These are phyloP conservation scores for Kodamaea kakaduensis DNA, from an alignment of 805 yeast genomes.

Conservation along the genomic window DNA sequence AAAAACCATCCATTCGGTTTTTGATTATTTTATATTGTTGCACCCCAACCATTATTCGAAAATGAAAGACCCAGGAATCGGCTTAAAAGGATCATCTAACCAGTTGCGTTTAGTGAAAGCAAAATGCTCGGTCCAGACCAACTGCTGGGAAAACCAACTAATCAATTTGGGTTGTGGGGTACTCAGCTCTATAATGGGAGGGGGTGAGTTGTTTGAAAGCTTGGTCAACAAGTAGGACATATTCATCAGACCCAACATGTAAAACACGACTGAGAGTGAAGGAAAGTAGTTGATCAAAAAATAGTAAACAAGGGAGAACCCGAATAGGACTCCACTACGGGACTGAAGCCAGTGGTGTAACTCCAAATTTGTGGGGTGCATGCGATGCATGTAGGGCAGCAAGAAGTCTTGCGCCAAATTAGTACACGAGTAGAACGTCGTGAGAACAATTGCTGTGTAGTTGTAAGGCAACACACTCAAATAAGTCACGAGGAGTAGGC, in stretches of 20 bases:
- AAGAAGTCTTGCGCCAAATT: constrained; percentile 45
- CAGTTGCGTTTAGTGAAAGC: constrained; percentile 21
- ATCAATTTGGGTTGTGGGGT: constrained; percentile 13
- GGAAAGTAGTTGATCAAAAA: constrained; percentile 39
- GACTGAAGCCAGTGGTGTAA: constrained; percentile 47
- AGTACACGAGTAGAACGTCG: constrained; percentile 45
- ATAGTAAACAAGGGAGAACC: constrained; percentile 50
- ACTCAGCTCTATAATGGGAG: constrained; percentile 11
- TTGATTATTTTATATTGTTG: too few species aligned
- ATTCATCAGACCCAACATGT: constrained; percentile 51
- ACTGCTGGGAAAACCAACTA: constrained; percentile 30
- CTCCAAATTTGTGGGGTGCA: constrained; percentile 42
- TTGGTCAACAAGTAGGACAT: constrained; percentile 53
- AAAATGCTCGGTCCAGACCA: constrained; percentile 26
- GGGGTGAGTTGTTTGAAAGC: constrained; percentile 44
- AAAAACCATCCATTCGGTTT: too few species aligned
- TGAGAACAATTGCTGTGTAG: constrained; percentile 33
- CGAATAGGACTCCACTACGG: constrained; percentile 53
- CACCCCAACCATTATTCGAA: constrained; percentile 6
- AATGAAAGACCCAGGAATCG: constrained; percentile 18
- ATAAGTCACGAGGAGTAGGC: constrained; percentile 34
- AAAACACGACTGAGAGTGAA: constrained; percentile 43
- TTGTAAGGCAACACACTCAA: constrained; percentile 33
- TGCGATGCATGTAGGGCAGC: constrained; percentile 46
- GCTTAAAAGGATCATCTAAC: constrained; percentile 21